A percentile compares a stretch with the other conserved stretches of the same genome.
phyloP scores from a whole-genome alignment of 2,329 filamentous ascomycete species.

The Aureobasidium melanogenum region DNA sequence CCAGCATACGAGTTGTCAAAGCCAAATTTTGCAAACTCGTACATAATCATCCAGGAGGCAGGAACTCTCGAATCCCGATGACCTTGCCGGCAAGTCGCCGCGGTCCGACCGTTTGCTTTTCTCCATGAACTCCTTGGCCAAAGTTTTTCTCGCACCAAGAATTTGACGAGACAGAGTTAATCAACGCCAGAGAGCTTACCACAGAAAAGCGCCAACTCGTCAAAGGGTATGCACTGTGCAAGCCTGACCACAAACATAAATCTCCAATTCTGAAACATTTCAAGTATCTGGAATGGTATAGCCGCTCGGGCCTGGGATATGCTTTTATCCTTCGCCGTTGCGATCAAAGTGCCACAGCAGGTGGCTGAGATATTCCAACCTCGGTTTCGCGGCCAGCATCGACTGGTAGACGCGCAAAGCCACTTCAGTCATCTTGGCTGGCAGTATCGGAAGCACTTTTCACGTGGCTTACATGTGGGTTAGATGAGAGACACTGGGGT shows the following conservation, averaged over 20 bases:
- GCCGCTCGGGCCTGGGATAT: background rate
- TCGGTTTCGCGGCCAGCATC: background rate
- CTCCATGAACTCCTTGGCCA: background rate
- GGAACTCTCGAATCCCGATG: background rate
- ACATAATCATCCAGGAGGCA: background rate
- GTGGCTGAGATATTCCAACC: background rate
- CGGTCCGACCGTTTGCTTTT: background rate
- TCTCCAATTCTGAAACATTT: background rate
- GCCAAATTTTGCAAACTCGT: background rate
- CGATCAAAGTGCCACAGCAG: slow-evolving; percentile 1
- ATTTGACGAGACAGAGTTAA: background rate
- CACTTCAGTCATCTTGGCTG: background rate
- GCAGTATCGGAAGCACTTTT: background rate
- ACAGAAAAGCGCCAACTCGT: background rate
- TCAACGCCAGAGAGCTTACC: background rate
- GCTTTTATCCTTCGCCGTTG: background rate
- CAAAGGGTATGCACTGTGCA: background rate
- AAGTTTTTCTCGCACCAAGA: background rate
- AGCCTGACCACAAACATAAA: background rate
- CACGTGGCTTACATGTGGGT: background rate
- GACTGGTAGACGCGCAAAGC: background rate
- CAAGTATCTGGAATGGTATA: background rate
- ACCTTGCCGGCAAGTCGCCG: background rate
- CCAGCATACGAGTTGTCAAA: background rate
- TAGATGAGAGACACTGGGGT: slow-evolving; percentile 6